Evolutionary conservation across 2,329 filamentous ascomycete genomes (phyloP), one percentile per base, ranked within the genome.

Genomic region (Ophiostoma ulmi): DNA sequence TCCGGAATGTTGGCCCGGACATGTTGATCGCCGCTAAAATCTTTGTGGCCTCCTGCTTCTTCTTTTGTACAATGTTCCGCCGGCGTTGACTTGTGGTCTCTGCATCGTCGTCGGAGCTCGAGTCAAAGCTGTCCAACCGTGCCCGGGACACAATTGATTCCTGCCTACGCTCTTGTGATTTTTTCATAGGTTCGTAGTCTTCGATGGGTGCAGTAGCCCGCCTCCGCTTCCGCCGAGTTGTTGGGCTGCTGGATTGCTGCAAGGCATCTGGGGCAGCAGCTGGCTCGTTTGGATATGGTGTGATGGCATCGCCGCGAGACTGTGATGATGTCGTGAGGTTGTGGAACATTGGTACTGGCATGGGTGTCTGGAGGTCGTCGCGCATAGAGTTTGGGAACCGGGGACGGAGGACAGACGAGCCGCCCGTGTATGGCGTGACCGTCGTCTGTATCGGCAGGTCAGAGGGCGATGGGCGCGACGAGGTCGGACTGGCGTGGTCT

Each of bases 401-500:
- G 48, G 83, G 79, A 75, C 85, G 86, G 1, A 86, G 75, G 0
- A 85, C 85, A 1, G 85, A 87, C 0, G 79, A 81, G 1, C 77
- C 73, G 61, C 80, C 75, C 1, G 78, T 77, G 63, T 83, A 83
- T 0, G 84, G 80, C 2, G 84, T 85, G 4, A 83, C 82, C 84
- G 80, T 35, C 79, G 76, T 11, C 14, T 65, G 63, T 20, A 39
- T 17, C 17, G 75, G 75, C 13, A 84, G 81, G 4, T 83, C 74
- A 61, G 82, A 78, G 0, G 86, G 86, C 1, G 86, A 88, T 0
- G 86, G 86, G 13, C 86, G 80, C 1, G 86, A 88, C 1, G 85
- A 87, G 0, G 86, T 87, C 26, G 86, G 86, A 71, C 85, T 88
- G 65, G 79, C 70, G 14, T 69, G 80, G 74, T 48, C n/a, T 5